Evolutionary conservation across 495 filamentous ascomycete species (phyloP).

Genomic region (Hyaloscypha hepaticicola): DNA sequence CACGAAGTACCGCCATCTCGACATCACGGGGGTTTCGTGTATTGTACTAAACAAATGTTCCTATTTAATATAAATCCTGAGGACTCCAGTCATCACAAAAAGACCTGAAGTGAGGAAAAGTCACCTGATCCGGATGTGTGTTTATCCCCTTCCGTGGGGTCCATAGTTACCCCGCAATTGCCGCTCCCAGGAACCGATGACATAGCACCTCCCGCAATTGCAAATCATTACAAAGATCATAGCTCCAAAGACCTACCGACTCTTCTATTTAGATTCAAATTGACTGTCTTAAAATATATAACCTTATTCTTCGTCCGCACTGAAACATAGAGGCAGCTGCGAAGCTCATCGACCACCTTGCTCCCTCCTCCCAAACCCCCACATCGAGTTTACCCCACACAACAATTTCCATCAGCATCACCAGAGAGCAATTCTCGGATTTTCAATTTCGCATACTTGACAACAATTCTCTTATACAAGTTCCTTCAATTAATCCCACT

Average conservation of each 20-base stretch:
- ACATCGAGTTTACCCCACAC: background rate
- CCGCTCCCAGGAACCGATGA: background rate
- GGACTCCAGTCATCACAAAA: background rate
- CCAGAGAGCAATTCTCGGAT: background rate
- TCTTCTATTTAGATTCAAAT: background rate
- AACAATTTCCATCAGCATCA: background rate
- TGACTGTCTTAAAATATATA: background rate
- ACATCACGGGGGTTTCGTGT: no score
- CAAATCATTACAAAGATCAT: slow-evolving; percentile 12
- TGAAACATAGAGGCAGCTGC: background rate
- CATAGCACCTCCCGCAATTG: background rate
- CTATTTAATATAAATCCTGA: no score
- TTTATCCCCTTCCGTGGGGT: background rate
- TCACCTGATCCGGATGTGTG: slow-evolving; percentile 1
- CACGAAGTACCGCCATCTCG: no score
- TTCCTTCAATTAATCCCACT: no score
- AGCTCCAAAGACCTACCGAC: background rate
- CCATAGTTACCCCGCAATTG: background rate
- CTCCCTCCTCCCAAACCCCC: background rate
- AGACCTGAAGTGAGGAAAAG: background rate
- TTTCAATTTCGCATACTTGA: background rate
- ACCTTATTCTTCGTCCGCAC: background rate
- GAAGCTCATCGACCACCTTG: background rate
- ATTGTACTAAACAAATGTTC: no score
- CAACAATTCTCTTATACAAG: no score